Conservation (phyloP, 2,329 filamentous ascomycete genomes). For the Aspergillus clavatus region DNA sequence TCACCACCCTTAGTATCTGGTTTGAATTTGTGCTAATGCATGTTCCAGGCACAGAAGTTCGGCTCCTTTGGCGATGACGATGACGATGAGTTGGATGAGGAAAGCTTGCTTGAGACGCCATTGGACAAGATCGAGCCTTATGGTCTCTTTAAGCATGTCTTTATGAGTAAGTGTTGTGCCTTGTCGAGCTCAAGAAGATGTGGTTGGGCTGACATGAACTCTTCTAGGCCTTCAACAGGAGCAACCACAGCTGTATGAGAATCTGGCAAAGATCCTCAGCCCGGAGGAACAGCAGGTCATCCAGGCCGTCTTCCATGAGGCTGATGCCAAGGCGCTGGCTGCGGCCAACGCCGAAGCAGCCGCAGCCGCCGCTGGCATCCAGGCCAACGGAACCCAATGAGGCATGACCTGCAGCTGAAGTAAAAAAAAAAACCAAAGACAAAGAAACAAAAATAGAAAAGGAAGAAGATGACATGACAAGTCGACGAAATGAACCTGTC, state of each 20-base stretch:
- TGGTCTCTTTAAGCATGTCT: constrained; percentile 73
- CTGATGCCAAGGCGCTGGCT: constrained; percentile 51
- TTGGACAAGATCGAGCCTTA: constrained; percentile 96
- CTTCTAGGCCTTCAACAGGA: constrained; percentile 74
- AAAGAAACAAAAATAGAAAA: constrained; percentile 9
- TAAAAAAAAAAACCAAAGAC: constrained; percentile 4
- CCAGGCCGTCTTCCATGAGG: constrained; percentile 70
- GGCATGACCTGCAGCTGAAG: constrained; percentile 4
- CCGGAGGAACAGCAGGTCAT: constrained; percentile 77
- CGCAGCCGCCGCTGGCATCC: constrained; percentile 30
- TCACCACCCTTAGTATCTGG: not conserved
- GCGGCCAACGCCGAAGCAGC: constrained; percentile 37
- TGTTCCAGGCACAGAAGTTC: constrained; percentile 70
- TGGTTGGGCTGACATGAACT: constrained; percentile 25
- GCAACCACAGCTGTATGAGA: constrained; percentile 82
- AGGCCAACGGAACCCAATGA: constrained; percentile 33
- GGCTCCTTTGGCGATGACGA: constrained; percentile 69
- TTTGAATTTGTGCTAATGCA: constrained; percentile 15
- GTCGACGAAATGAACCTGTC: constrained; percentile 17
- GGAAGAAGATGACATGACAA: constrained; percentile 12
- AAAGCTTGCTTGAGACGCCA: constrained; percentile 85
- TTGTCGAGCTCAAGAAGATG: not conserved
- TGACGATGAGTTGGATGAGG: constrained; percentile 88
- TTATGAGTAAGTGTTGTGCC: constrained; percentile 64
- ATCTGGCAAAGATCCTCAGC: constrained; percentile 70